phyloP scores from a whole-genome alignment of 371 early-diverging fungal species.

The Mucor saturninus region DNA sequence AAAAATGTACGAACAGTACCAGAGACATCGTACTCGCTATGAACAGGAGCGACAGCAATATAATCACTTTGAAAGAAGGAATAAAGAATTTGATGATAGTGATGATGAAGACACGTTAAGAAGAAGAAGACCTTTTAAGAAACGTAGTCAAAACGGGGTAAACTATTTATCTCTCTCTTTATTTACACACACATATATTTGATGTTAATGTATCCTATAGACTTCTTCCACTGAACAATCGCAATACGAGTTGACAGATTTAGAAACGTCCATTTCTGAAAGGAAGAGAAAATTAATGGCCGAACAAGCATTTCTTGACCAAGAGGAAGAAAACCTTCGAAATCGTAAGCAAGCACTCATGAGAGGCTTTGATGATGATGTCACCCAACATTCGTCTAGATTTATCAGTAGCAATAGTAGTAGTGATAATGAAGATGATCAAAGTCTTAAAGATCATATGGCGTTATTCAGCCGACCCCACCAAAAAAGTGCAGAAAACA shows the following conservation, averaged over 20 bases:
- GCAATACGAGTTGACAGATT: conserved; percentile 32
- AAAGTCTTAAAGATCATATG: neutral
- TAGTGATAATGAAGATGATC: neutral
- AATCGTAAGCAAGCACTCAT: conserved; percentile 24
- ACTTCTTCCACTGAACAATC: neutral
- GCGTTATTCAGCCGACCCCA: neutral
- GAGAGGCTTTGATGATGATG: conserved; percentile 2
- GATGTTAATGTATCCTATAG: too few relatives aligned
- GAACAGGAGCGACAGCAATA: neutral
- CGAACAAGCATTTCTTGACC: conserved; percentile 32
- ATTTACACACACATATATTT: neutral
- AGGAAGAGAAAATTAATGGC: conserved; percentile 23
- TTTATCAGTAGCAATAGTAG: neutral
- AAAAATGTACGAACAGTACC: conserved; percentile 7
- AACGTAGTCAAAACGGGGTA: too few relatives aligned
- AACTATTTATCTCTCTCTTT: neutral
- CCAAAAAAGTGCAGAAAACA: neutral
- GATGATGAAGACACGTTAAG: conserved; percentile 9
- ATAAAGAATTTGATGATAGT: conserved; percentile 11
- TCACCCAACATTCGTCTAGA: neutral
- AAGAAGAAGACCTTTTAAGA: neutral
- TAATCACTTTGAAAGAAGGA: neutral
- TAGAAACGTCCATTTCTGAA: conserved; percentile 28
- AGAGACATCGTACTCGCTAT: conserved; percentile 1
- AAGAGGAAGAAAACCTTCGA: conserved; percentile 28